A percentile compares a stretch with the other conserved stretches of the same genome.
Conservation (phyloP, 2,329 filamentous ascomycete species). For the Arthrinium phaeospermum region DNA sequence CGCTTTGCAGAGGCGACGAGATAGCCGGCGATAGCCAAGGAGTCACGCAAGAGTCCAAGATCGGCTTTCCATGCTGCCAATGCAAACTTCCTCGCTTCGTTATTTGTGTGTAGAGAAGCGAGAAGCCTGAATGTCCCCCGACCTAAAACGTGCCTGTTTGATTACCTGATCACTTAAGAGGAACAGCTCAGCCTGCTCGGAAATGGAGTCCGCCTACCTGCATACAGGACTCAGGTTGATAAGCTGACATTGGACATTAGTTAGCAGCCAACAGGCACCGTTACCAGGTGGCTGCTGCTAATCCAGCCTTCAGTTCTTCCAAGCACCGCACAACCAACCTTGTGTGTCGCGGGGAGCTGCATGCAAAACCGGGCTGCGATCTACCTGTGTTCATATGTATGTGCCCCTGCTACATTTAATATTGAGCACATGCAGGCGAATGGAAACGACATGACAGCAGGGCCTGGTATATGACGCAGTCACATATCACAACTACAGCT, state of each 20-base stretch:
- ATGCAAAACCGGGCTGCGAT: not conserved
- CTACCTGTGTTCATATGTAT: not conserved
- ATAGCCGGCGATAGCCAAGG: not conserved
- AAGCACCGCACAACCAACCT: not conserved
- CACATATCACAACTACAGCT: not conserved
- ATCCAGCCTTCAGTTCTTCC: not conserved
- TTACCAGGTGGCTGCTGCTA: not conserved
- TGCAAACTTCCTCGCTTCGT: not conserved
- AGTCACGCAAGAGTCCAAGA: not conserved
- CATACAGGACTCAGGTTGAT: too few species aligned
- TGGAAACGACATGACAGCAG: too few species aligned
- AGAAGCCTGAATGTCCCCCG: not conserved
- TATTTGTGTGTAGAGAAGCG: not conserved
- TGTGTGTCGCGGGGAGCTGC: not conserved
- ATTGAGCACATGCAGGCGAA: not conserved
- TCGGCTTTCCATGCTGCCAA: not conserved
- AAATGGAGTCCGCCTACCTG: not conserved
- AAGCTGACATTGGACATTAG: too few species aligned
- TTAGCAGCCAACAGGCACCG: not conserved
- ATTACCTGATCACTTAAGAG: too few species aligned
- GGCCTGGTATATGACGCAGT: not conserved
- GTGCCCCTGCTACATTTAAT: not conserved
- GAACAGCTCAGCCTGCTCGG: slow-evolving; percentile 1
- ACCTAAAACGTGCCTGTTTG: not conserved
- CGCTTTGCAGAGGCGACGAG: not conserved